phyloP scores from a whole-genome alignment of 176 grass and related monocot genomes.

The Lolium perenne region DNA sequence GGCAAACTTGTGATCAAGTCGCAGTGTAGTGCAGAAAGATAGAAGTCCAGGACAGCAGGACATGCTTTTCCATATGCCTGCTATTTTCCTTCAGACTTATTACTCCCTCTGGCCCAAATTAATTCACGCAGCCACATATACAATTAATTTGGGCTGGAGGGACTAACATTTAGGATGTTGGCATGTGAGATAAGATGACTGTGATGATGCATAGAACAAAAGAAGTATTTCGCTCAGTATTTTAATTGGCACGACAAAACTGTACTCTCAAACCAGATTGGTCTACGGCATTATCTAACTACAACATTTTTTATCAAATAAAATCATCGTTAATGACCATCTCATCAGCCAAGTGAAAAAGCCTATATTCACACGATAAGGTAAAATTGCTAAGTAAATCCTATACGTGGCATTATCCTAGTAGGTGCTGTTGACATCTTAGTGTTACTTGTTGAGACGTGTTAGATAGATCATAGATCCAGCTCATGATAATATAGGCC shows the following conservation, averaged over 20 bases:
- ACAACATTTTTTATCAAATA: background rate
- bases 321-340: background rate
- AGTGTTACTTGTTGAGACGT: background rate
- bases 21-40: background rate
- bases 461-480: background rate
- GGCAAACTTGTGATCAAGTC: background rate
- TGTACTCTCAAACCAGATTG: background rate
- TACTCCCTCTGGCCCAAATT: no score
- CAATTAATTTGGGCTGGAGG: no score
- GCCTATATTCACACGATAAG: no score
- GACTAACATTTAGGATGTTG: background rate
- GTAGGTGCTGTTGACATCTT: background rate
- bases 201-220: conserved; percentile 7
- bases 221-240: background rate
- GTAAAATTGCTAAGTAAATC: background rate
- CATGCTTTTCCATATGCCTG: background rate
- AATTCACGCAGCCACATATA: no score
- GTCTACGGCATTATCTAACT: background rate
- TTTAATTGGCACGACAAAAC: background rate
- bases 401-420: background rate
- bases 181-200: conserved; percentile 42
- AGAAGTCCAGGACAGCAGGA: background rate
- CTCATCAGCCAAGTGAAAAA: background rate
- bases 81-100: background rate
- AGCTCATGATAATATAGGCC: no score